Evolutionary conservation across 345 rosid species (phyloP).

Genomic region (Ceriops decandra): DNA sequence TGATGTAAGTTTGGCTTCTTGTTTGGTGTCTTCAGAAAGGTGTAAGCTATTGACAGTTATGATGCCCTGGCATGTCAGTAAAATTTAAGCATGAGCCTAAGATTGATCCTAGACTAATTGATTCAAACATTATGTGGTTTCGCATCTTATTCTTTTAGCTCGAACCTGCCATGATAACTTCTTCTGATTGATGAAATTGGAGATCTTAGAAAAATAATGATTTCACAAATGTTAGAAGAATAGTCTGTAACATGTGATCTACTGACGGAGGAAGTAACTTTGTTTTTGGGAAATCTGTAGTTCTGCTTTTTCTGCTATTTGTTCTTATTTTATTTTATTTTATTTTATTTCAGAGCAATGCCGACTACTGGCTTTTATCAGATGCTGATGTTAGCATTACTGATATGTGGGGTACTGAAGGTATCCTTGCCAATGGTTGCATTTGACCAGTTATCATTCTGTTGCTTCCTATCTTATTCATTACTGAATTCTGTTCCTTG

Average conservation of each 20-base stretch:
- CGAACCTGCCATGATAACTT: neutral
- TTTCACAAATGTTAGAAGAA: too few species aligned
- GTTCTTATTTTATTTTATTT: too few species aligned
- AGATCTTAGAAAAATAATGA: too few species aligned
- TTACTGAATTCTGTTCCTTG: slow-evolving; percentile 20
- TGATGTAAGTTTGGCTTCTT: slow-evolving; percentile 59
- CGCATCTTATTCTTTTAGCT: neutral
- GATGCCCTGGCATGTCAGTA: slow-evolving; percentile 2
- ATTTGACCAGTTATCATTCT: neutral
- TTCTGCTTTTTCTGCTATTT: too few species aligned
- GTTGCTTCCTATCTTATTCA: neutral
- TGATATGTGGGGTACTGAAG: slow-evolving; percentile 80
- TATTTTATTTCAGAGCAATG: slow-evolving; percentile 51
- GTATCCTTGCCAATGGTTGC: slow-evolving; percentile 54
- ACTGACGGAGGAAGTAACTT: too few species aligned
- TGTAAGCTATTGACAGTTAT: neutral
- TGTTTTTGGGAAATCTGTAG: too few species aligned
- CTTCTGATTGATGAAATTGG: neutral
- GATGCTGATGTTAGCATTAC: slow-evolving; percentile 89
- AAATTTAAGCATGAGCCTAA: neutral
- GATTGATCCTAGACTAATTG: neutral
- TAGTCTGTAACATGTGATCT: too few species aligned
- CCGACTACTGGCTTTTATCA: slow-evolving; percentile 95
- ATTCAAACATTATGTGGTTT: neutral
- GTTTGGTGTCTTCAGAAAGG: slow-evolving; percentile 2